phyloP scores from a whole-genome alignment of 768 basidiomycete species.

The Cystofilobasidium bisporidii region DNA sequence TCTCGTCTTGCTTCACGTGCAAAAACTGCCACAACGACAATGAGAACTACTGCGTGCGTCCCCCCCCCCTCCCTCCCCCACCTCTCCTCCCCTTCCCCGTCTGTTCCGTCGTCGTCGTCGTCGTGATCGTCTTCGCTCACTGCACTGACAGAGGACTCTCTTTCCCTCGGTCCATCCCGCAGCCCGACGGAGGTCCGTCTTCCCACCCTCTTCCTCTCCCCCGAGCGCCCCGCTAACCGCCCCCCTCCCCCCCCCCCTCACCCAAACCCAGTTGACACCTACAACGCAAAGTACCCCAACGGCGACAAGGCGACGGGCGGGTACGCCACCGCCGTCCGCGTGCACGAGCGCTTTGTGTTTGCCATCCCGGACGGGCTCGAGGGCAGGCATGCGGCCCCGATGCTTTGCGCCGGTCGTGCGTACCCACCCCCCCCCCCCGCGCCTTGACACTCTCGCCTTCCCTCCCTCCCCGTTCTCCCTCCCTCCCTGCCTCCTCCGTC shows the following conservation, averaged over 20 bases:
- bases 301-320: constrained; percentile 41
- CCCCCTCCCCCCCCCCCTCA: too few relatives aligned
- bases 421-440: too few relatives aligned
- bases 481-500: too few relatives aligned
- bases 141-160: too few relatives aligned
- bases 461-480: neutral
- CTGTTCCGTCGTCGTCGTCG: too few relatives aligned
- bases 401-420: constrained; percentile 1
- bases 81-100: too few relatives aligned
- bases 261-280: constrained; percentile 50
- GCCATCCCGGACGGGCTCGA: constrained; percentile 47
- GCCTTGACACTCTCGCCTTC: neutral
- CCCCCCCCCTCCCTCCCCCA: too few relatives aligned
- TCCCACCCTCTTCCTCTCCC: neutral
- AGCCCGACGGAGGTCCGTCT: neutral
- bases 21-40: constrained; percentile 46
- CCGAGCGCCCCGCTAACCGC: too few relatives aligned
- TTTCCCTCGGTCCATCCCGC: too few relatives aligned
- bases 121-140: too few relatives aligned
- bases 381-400: neutral
- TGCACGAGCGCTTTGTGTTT: constrained; percentile 49
- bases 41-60: constrained; percentile 36
- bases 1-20: constrained; percentile 39
- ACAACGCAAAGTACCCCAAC: constrained; percentile 51
- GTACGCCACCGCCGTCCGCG: constrained; percentile 47